These are phyloP conservation scores for Anthracocystis panici-leucophaei DNA, from an alignment of 1,284 basidiomycete species.

Conservation along the genomic window DNA sequence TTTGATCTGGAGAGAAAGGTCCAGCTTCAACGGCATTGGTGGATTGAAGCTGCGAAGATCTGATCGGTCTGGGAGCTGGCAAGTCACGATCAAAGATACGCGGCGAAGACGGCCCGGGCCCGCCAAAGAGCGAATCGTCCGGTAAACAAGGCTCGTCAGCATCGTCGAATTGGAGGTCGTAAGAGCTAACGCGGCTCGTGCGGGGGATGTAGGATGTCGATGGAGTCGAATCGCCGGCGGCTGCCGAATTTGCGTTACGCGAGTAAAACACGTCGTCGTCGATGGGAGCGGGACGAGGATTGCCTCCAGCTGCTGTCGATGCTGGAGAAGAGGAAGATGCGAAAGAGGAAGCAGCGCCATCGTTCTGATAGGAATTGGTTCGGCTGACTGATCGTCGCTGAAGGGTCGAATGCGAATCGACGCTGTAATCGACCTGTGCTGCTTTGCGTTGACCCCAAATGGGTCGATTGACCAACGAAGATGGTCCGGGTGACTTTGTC, in stretches of 20 bases:
- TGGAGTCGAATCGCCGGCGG: background rate
- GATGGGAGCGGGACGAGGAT: conserved; percentile 22
- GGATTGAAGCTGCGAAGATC: conserved; percentile 6
- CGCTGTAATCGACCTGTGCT: conserved; percentile 32
- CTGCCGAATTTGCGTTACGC: background rate
- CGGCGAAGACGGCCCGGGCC: conserved; percentile 18
- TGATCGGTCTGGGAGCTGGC: conserved; percentile 12
- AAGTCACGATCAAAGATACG: conserved; percentile 30
- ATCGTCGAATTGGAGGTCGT: conserved; percentile 52
- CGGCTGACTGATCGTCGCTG: conserved; percentile 43
- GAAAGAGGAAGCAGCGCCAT: conserved; percentile 6
- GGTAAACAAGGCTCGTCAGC: conserved; percentile 35
- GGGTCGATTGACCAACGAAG: conserved; percentile 48
- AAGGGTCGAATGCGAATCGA: conserved; percentile 14
- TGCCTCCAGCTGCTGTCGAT: background rate
- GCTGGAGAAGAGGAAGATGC: conserved; percentile 3
- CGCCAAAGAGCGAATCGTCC: conserved; percentile 46
- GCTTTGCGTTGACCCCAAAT: conserved; percentile 53
- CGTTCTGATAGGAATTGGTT: conserved; percentile 22
- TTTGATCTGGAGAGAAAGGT: conserved; percentile 38
- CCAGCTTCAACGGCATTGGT: background rate
- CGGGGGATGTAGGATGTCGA: conserved; percentile 38
- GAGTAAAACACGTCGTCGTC: conserved; percentile 37
- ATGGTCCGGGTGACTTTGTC: conserved; percentile 40
- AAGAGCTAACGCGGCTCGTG: conserved; percentile 48